Evolutionary conservation across 352 stramenopile genomes (phyloP).

Genomic region (Pythium oligandrum): DNA sequence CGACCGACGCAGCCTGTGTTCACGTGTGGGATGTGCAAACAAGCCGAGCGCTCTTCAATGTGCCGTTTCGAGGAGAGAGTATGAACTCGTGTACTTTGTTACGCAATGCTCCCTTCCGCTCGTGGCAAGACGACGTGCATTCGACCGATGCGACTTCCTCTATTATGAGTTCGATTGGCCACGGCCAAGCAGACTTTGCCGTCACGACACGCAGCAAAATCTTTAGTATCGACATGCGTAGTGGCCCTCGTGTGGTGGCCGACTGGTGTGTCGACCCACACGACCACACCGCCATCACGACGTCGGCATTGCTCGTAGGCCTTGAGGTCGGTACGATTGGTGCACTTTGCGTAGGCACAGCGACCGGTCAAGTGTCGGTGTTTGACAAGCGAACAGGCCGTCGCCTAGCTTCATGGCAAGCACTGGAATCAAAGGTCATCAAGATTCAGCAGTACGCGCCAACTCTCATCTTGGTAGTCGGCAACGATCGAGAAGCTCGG

Average conservation of each 20-base stretch:
- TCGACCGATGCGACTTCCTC: too few relatives aligned
- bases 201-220: slow-evolving; percentile 46
- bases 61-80: slow-evolving; percentile 50
- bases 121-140: slow-evolving; percentile 11
- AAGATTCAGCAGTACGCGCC: slow-evolving; percentile 52
- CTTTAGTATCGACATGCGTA: slow-evolving; percentile 41
- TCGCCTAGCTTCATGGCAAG: slow-evolving; percentile 46
- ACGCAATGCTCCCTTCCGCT: slow-evolving; percentile 13
- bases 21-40: slow-evolving; percentile 69
- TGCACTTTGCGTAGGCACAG: slow-evolving; percentile 38
- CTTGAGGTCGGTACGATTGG: slow-evolving; percentile 12
- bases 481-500: slow-evolving; percentile 55
- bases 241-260: slow-evolving; percentile 39
- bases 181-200: slow-evolving; percentile 38
- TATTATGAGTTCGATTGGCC: background rate
- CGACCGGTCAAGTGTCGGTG: slow-evolving; percentile 36
- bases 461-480: slow-evolving; percentile 54
- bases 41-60: slow-evolving; percentile 46
- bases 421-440: slow-evolving; percentile 39
- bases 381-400: slow-evolving; percentile 52
- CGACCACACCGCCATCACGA: slow-evolving; percentile 32
- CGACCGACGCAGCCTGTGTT: slow-evolving; percentile 35
- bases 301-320: slow-evolving; percentile 29
- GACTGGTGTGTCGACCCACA: slow-evolving; percentile 55
- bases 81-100: slow-evolving; percentile 36